phyloP scores from a whole-genome alignment of 768 basidiomycete genomes.

The Boletellus emodensis region DNA sequence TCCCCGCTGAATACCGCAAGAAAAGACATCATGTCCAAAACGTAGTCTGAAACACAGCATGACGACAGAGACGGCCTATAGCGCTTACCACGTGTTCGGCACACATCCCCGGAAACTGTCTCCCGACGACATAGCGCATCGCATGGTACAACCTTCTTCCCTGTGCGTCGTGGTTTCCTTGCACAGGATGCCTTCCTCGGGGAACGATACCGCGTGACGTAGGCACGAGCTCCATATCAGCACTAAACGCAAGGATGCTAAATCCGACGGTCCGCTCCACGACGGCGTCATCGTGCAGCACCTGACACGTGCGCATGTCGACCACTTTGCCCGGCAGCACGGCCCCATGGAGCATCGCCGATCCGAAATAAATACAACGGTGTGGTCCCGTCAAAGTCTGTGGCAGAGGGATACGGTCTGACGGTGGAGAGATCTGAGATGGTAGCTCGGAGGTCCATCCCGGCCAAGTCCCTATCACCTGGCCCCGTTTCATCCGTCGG shows the following conservation, averaged over 20 bases:
- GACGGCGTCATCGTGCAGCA: background rate
- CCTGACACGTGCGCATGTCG: background rate
- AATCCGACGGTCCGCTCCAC: background rate
- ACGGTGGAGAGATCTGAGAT: background rate
- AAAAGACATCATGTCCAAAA: no score
- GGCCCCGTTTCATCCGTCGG: background rate
- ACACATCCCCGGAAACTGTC: conserved; percentile 8
- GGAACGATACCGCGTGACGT: conserved; percentile 1
- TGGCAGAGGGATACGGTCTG: background rate
- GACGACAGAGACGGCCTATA: no score
- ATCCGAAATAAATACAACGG: conserved; percentile 6
- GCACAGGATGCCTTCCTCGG: conserved; percentile 2
- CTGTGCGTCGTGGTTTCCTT: conserved; percentile 2
- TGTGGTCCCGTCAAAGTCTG: background rate
- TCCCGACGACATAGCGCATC: conserved; percentile 6
- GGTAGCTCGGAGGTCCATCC: background rate
- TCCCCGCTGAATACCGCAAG: background rate
- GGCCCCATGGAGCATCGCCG: background rate
- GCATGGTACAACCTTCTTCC: conserved; percentile 7
- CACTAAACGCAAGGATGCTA: background rate
- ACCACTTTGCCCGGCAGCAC: background rate
- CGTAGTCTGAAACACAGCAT: no score
- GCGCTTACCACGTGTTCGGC: conserved; percentile 2
- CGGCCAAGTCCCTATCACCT: background rate
- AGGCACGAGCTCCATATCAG: conserved; percentile 4